Evolutionary conservation across 768 basidiomycete genomes (phyloP), one percentile per base, ranked within the genome.

Genomic region (Chalciporus pseudorubinellus): DNA sequence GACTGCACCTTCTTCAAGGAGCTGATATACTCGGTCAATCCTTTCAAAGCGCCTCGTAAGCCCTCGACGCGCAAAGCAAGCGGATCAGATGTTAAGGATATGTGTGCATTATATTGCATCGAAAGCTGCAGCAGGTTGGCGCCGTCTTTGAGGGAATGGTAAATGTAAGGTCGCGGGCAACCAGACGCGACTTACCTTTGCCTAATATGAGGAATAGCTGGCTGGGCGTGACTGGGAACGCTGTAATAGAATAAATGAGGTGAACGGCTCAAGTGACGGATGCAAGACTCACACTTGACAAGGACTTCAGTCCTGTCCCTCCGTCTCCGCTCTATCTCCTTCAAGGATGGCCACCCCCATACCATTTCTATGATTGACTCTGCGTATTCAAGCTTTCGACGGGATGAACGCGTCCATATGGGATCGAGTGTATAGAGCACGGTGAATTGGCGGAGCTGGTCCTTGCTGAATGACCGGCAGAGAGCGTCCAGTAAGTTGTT

Each of bases 181-280:
- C 9, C 18, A 8, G 4, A 40, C 33, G 33, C 39, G 45, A 11
- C 55, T 44, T 26, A 86, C 89, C 84, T 77, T 78, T 84, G 36
- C 88, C 88, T 54, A 92, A 75, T 26, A 90, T 74, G 26, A 90
- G 62, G 62, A 90, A 88, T 6, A 88, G 74, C 57, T 87, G 76
- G 44, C 74, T 77, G 3, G 81, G 76, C 16, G 74, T 76, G 51
- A 91, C 68, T 28, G 76, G 67, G 59, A 85, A 79, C 3, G 66
- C 89, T 90, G 57, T 9, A 28, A 46, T 26, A 46, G 44, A 51
- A 19, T 41, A 19, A n/a, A 29, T 46, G 26, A 50, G 44, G 18
- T 52, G 29, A 29, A 46, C 31, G 48, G 6, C 20, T 28, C 24
- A 48, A 33, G 46, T 24, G 42, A 45, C 48, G 26, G 26, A 40